These are phyloP conservation scores for Starmerella vitae DNA, from an alignment of 805 yeast species.

Conservation along the genomic window DNA sequence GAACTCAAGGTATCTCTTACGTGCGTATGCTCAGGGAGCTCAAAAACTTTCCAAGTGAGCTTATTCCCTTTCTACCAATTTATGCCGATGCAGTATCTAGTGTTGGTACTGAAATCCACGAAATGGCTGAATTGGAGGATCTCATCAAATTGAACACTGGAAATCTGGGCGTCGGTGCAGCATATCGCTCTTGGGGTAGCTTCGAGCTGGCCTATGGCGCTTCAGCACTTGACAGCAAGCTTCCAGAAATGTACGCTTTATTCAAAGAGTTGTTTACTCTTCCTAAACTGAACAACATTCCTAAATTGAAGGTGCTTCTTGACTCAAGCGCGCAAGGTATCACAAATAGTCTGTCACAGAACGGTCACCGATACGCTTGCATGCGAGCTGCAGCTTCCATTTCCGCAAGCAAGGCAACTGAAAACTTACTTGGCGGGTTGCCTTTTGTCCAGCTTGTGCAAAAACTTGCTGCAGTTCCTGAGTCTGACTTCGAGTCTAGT, in stretches of 20 bases:
- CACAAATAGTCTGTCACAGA: constrained; percentile 63
- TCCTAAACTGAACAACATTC: constrained; percentile 53
- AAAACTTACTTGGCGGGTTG: constrained; percentile 59
- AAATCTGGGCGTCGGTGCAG: constrained; percentile 49
- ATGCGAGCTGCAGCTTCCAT: constrained; percentile 51
- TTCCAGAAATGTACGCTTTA: constrained; percentile 45
- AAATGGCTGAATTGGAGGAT: constrained; percentile 70
- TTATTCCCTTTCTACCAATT: constrained; percentile 59
- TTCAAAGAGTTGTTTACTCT: constrained; percentile 55
- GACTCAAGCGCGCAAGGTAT: constrained; percentile 65
- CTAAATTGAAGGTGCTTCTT: constrained; percentile 59
- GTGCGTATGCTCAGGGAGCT: constrained; percentile 53
- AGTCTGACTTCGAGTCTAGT: constrained; percentile 37
- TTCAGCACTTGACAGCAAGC: constrained; percentile 41
- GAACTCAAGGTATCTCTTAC: constrained; percentile 54
- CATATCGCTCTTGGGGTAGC: constrained; percentile 12
- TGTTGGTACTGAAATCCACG: constrained; percentile 60
- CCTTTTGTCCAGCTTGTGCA: constrained; percentile 60
- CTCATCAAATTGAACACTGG: constrained; percentile 74
- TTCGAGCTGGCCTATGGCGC: constrained; percentile 17
- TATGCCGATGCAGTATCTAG: constrained; percentile 70
- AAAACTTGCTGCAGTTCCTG: constrained; percentile 39
- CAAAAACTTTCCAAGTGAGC: constrained; percentile 42
- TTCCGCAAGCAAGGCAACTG: constrained; percentile 44
- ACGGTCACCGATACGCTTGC: constrained; percentile 78